phyloP scores from a whole-genome alignment of 495 filamentous ascomycete genomes.

The Podospora pseudoanserina region DNA sequence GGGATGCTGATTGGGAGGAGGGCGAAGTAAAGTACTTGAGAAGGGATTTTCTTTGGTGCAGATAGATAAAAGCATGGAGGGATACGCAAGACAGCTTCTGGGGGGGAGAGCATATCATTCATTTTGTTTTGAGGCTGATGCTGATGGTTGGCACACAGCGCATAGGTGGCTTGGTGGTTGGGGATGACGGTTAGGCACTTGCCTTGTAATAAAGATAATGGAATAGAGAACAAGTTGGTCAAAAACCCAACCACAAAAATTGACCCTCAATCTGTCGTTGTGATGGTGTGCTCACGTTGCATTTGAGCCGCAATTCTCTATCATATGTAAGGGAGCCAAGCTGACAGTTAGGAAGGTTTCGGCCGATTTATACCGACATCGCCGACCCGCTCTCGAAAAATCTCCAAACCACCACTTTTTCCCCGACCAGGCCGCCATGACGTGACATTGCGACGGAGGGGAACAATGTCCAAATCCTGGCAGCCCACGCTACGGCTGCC shows the following conservation, averaged over 20 bases:
- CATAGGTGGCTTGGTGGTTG: no score
- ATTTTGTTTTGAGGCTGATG: not conserved
- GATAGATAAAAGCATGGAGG: not conserved
- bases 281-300: not conserved
- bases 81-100: not conserved
- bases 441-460: conserved; percentile 11
- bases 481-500: conserved; percentile 47
- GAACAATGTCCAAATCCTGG: conserved; percentile 49
- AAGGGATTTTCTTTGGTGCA: not conserved
- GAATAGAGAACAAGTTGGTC: not conserved
- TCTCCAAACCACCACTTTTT: conserved; percentile 1
- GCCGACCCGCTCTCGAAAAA: not conserved
- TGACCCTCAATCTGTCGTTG: not conserved
- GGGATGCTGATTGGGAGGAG: conserved; percentile 15
- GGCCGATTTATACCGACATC: not conserved
- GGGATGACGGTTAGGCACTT: no score
- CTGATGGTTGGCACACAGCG: no score
- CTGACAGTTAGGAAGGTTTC: not conserved
- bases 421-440: conserved; percentile 16
- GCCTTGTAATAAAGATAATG: not conserved
- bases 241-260: no score
- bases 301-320: not conserved
- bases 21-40: not conserved
- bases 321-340: not conserved
- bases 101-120: not conserved